These are phyloP conservation scores for Camellia oleifera DNA, from an alignment of 179 eudicot genomes.

Conservation along the genomic window DNA sequence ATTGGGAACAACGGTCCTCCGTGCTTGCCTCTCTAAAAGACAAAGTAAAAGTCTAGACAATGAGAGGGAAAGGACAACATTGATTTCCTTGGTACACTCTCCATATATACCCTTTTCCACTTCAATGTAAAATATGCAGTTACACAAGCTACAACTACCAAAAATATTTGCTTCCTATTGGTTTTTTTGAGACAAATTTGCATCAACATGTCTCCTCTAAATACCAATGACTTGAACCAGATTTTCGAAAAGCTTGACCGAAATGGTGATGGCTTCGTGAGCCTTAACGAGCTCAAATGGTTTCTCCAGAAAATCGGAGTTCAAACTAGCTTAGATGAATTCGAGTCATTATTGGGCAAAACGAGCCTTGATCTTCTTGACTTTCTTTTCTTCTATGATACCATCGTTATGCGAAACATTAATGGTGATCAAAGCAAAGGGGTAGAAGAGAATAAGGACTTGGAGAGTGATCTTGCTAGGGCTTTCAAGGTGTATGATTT, in stretches of 20 bases:
- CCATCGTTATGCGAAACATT: conserved; percentile 1
- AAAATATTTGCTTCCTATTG: no score
- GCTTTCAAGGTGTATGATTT: conserved; percentile 72
- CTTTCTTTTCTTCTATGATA: conserved; percentile 51
- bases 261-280: conserved; percentile 32
- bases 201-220: no score
- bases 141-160: no score
- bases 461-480: conserved; percentile 42
- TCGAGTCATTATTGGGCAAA: conserved; percentile 40
- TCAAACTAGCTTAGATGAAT: conserved; percentile 28
- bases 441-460: conserved; percentile 10
- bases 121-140: no score
- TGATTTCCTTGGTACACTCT: no score
- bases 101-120: no score
- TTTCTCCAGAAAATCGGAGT: conserved; percentile 39
- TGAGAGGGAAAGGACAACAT: no score
- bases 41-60: no score
- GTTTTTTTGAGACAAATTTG: no score
- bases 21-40: no score
- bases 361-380: conserved; percentile 39
- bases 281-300: conserved; percentile 47
- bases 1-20: no score
- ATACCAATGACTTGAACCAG: no score
- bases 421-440: background rate
- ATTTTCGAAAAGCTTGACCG: background rate